Conservation (phyloP, 1,284 basidiomycete species). For the Puccinia triticina region DNA sequence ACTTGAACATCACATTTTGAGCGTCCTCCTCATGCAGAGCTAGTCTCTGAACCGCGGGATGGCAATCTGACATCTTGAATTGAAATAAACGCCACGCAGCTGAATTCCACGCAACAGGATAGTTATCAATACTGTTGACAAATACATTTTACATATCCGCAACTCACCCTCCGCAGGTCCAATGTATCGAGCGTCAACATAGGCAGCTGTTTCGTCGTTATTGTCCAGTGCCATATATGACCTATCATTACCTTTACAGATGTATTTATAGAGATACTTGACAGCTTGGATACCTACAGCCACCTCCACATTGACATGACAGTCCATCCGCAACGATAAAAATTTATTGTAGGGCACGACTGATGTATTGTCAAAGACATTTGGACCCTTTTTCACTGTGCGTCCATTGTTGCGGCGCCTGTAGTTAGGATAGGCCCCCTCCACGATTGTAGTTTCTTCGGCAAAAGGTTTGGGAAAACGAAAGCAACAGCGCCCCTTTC, state of each 20-base stretch:
- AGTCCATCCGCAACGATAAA: no score
- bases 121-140: no score
- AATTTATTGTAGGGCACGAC: slow-evolving; percentile 54
- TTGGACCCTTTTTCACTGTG: slow-evolving; percentile 62
- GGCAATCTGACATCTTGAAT: no score
- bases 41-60: no score
- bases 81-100: slow-evolving; percentile 16
- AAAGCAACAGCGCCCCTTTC: slow-evolving; percentile 59
- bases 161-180: not conserved
- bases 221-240: slow-evolving; percentile 55
- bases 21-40: no score
- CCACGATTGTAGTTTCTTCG: slow-evolving; percentile 60
- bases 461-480: slow-evolving; percentile 62
- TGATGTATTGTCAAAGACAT: slow-evolving; percentile 52
- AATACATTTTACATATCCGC: no score
- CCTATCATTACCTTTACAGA: slow-evolving; percentile 64
- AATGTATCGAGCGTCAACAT: slow-evolving; percentile 57
- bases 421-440: slow-evolving; percentile 62
- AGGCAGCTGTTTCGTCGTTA: slow-evolving; percentile 55
- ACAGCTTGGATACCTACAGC: slow-evolving; percentile 59
- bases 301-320: slow-evolving; percentile 65
- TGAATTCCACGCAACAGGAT: no score
- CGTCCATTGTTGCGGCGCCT: slow-evolving; percentile 40
- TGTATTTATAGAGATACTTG: slow-evolving; percentile 65
- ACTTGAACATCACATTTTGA: no score